Evolutionary conservation across 1,284 basidiomycete genomes (phyloP), one percentile per base, ranked within the genome.

Genomic region (Cutaneotrichosporon dermatis): DNA sequence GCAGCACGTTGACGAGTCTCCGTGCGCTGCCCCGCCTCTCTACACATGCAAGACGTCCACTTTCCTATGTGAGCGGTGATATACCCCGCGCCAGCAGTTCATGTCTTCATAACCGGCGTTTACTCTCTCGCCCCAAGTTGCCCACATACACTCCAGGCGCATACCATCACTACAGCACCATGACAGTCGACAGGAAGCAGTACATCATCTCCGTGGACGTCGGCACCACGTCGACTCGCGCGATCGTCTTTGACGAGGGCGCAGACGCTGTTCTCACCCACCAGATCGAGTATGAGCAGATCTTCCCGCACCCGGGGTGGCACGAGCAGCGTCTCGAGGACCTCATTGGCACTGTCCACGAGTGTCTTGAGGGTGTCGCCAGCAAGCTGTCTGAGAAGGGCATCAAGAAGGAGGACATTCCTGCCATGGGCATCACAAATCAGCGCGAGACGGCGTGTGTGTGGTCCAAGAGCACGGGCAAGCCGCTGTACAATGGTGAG

Each of bases 401-500:
- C 4, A 74, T 71, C 69, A 90, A 86, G 83, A 80, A 84, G 11
- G 85, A 84, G 69, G 89, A 90, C 72, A 81, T 99, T 74, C 94
- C 94, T 77, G 89, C 89, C 60, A 91, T 98, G 67, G 54, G 54
- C 7, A 91, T 98, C 79, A 97, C 95, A 51, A 98, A 97, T 75
- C 95, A 99, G 80, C 87, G 96, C 60, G 95, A 99, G 77, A 99
- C 96, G 3, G 88, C 93, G 1, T 87, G 98, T 15, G 90, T 88
- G 4, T 99, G 95, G 96, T 91, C 90, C 74, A 85, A 87, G 63
- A 84, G 82, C 70, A 95, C 92, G 1, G 94, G 95, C 53, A 88
- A 90, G 76, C 88, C 92, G 0, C 79, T 96, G 12, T 90, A 89
- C 77, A 86, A 83, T 62, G 59, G 59, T 61, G 42, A 39, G 59